Conservation (phyloP, 2,329 filamentous ascomycete species). For the Cercospora zeina region DNA sequence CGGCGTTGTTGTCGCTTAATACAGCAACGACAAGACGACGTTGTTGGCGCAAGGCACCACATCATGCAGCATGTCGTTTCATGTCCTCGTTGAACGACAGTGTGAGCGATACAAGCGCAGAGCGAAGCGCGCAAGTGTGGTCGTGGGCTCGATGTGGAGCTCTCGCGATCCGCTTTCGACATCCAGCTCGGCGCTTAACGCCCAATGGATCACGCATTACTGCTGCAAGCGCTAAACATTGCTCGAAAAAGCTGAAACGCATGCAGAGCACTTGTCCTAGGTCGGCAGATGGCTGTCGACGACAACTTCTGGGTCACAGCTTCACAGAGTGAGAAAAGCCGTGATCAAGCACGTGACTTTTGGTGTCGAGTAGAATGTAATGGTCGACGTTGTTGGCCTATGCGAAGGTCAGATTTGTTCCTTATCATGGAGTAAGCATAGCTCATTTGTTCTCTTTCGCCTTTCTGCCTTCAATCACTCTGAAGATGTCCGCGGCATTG, state of each 20-base stretch:
- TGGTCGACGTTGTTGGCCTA: conserved; percentile 8
- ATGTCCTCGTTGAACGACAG: not conserved
- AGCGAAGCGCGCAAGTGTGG: conserved; percentile 11
- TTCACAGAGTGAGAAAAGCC: not conserved
- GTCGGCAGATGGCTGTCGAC: not conserved
- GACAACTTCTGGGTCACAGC: not conserved
- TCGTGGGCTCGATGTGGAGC: not conserved
- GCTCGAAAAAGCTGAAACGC: conserved; percentile 2
- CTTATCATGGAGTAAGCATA: not conserved
- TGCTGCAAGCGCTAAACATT: conserved; percentile 2
- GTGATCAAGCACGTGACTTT: not conserved
- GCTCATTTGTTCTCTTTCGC: conserved; percentile 33
- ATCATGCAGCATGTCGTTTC: conserved; percentile 9
- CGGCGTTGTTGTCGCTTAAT: conserved; percentile 17
- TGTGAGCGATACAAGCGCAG: not conserved
- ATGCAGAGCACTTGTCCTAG: not conserved
- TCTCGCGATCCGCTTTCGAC: conserved; percentile 1
- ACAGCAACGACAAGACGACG: conserved; percentile 9
- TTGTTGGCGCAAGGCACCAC: not conserved
- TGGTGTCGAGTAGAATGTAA: not conserved
- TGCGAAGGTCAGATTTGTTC: conserved; percentile 15
- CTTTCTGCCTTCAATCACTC: conserved; percentile 39
- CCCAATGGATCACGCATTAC: not conserved
- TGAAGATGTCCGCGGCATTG: conserved; percentile 39
- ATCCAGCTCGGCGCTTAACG: conserved; percentile 11